These are phyloP conservation scores for Nitzschia palea DNA, from an alignment of 108 stramenopile genomes.

Conservation along the genomic window DNA sequence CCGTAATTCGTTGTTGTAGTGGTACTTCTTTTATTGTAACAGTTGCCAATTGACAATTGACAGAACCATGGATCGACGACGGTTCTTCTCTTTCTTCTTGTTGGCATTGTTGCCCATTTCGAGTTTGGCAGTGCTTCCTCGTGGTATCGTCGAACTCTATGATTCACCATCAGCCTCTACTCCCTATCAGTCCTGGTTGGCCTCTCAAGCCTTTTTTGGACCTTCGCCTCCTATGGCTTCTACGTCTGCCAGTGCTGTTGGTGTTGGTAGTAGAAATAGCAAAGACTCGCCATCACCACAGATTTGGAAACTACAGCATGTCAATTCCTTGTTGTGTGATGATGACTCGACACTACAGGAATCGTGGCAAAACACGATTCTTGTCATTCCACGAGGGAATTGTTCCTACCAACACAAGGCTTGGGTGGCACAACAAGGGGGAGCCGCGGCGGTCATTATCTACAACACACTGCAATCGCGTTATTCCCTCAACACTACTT, in stretches of 20 bases:
- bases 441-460: conserved; percentile 69
- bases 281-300: neutral
- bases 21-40: no score
- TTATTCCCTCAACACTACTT: conserved; percentile 34
- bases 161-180: no score
- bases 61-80: no score
- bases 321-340: conserved; percentile 46
- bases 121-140: no score
- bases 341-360: conserved; percentile 16
- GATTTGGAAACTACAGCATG: neutral
- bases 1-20: no score
- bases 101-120: no score
- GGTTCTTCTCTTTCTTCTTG: no score
- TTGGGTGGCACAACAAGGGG: conserved; percentile 47
- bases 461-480: conserved; percentile 62
- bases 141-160: no score
- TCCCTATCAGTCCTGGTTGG: conserved; percentile 55
- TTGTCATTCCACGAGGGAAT: conserved; percentile 67
- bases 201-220: conserved; percentile 80
- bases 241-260: conserved; percentile 7
- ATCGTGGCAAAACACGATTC: conserved; percentile 18
- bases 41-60: no score
- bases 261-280: conserved; percentile 38
- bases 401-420: conserved; percentile 79
- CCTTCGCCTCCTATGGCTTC: conserved; percentile 4